Evolutionary conservation across 768 basidiomycete genomes (phyloP).

Genomic region (Phaffia tasmanica): DNA sequence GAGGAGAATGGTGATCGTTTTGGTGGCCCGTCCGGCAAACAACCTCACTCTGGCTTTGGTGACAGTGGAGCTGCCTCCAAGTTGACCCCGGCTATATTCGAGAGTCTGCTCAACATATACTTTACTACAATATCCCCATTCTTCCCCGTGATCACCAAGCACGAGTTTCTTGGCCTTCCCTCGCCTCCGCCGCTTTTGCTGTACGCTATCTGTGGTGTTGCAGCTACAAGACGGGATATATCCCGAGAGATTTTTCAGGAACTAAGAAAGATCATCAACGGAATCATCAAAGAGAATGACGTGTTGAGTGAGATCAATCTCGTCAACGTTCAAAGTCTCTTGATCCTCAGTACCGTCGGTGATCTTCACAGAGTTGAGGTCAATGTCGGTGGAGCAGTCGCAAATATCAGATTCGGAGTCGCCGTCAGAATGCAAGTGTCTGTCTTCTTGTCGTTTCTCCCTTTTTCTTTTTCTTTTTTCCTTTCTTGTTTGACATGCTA

Average conservation of each 20-base stretch:
- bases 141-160: slow-evolving; percentile 75
- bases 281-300: slow-evolving; percentile 76
- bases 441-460: slow-evolving; percentile 27
- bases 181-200: slow-evolving; percentile 68
- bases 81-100: slow-evolving; percentile 51
- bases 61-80: slow-evolving; percentile 3
- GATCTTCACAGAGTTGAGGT: slow-evolving; percentile 72
- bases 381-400: slow-evolving; percentile 43
- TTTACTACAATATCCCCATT: slow-evolving; percentile 78
- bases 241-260: slow-evolving; percentile 70
- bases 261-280: slow-evolving; percentile 75
- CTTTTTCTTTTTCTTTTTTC: slow-evolving; percentile 25
- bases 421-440: slow-evolving; percentile 77
- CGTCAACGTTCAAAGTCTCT: slow-evolving; percentile 73
- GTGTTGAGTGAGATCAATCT: slow-evolving; percentile 77
- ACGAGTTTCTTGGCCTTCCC: slow-evolving; percentile 70
- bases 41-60: background rate
- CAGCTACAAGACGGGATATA: slow-evolving; percentile 66
- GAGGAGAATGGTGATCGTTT: background rate
- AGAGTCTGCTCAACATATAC: slow-evolving; percentile 77
- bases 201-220: slow-evolving; percentile 88
- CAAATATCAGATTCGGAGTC: slow-evolving; percentile 74
- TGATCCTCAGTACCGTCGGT: slow-evolving; percentile 75
- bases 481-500: background rate
- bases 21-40: background rate